Evolutionary conservation across 139 green algal genomes (phyloP), one percentile per base, ranked within the genome.

Genomic region (Micractinium sp.): DNA sequence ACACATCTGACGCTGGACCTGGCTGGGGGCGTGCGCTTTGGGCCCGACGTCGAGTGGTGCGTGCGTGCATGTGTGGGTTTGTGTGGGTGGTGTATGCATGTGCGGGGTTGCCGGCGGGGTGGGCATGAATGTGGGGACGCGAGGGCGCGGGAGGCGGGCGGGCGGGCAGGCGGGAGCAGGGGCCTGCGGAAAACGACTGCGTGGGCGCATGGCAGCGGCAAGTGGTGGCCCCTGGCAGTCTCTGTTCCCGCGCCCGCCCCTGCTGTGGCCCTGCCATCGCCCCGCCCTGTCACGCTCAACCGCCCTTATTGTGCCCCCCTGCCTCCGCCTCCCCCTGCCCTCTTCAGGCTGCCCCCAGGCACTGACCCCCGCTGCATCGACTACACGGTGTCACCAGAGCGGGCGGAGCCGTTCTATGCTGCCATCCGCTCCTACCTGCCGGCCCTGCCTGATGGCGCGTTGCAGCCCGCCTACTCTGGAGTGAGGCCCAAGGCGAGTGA

Each of bases 1-100:
- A 91, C 96, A 5, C 97, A 99, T 87, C 88, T 98, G 0, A 99
- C 97, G 0, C 88, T 99, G 69, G 97, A 98, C 87, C 36, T 99
- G 81, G 93, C 82, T 3, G 96, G 95, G 7, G 56, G 85, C 12
- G 94, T 94, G 7, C 91, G 91, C n/a, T 99, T 99, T 89, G 97
- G 97, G 0, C 97, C 97, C 0, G 96, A 99, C 88, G 95, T 99
- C 36, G 95, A 99, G 89, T 99, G 96, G 96, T 87, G 63, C 41
- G 63, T 0, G 35, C 14, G 63, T 23, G 63, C 12, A 12, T 71
- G 63, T 27, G 63, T 27, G 63, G 47, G 47, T 56, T 16, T 56
- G 47, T 56, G 47, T 16, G 47, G 47, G 47, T 56, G 47, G 47
- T 56, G 9, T 56, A 9, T 56, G 47, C 9, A 9, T 9, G 9